Evolutionary conservation across 352 stramenopile species (phyloP), one percentile per base, ranked within the genome.

Genomic region (Thalassiosira gravida): DNA sequence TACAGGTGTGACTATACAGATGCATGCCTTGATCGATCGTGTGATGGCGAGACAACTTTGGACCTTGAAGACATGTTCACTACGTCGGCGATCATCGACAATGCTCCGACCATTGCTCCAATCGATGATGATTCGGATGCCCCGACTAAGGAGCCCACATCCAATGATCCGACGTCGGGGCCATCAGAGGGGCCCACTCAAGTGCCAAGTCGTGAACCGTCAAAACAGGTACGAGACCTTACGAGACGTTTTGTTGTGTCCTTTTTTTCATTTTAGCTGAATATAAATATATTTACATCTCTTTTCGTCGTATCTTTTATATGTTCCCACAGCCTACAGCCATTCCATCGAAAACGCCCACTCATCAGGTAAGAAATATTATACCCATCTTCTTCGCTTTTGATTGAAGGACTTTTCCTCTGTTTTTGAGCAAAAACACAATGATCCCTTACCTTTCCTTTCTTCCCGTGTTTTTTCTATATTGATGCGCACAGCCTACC

Each of bases 1-100:
- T 75, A 68, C 39, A 18, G 37, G 16, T 75, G 67, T 22, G 20
- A 56, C 11, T 67, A 37, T 14, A 75, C 67, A 3, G 50, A 75
- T 27, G 67, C 67, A 32, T 75, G 67, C 35, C 11, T 75, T 14
- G 32, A 11, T 42, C 39, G 37, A 59, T 61, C 25, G 16, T 67
- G 56, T 29, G 46, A 71, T n/a, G n/a, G n/a, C n/a, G n/a, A n/a
- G n/a, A n/a, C n/a, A 5, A 62, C 2, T 11, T 52, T 53, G 13
- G 46, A 24, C 22, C 25, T 59, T 20, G 53, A 1, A 47, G 11
- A 8, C 29, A 50, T 39, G 59, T 35, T 24, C 62, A 61, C 35
- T 14, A 47, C 13, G 22, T 59, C 24, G 29, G 30, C 62, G 13
- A 69, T 59, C 22, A 3, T 22, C 27, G 1, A 61, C 39, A 52